A percentile compares a stretch with the other conserved stretches of the same genome.
Evolutionary conservation across 768 basidiomycete species (phyloP).

Genomic region (Rhodotorula paludigena): DNA sequence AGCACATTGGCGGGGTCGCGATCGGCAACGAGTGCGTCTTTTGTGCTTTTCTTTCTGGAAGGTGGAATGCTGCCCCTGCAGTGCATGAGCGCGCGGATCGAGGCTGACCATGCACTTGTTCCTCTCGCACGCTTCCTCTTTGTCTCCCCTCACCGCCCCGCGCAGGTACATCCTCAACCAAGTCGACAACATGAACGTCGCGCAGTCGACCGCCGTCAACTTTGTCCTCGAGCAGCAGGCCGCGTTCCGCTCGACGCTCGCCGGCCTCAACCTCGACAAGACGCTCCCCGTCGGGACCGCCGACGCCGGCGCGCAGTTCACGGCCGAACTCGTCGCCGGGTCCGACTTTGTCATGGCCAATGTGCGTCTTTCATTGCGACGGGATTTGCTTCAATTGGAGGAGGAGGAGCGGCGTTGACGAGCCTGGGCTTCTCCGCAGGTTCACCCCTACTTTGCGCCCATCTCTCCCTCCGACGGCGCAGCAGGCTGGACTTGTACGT

Average conservation of each 20-base stretch:
- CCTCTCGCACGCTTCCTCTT: not conserved
- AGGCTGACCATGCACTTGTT: slow-evolving; percentile 51
- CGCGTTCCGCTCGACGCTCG: slow-evolving; percentile 43
- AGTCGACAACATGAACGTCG: too few species aligned
- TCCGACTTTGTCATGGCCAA: slow-evolving; percentile 68
- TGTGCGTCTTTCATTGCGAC: not conserved
- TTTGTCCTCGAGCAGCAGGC: slow-evolving; percentile 4
- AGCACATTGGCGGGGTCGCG: slow-evolving; percentile 70
- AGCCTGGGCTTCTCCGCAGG: slow-evolving; percentile 59
- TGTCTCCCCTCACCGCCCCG: not conserved
- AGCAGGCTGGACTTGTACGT: slow-evolving; percentile 66
- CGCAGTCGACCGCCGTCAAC: slow-evolving; percentile 1
- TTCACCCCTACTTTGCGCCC: slow-evolving; percentile 60
- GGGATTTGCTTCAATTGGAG: too few species aligned
- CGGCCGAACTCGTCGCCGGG: slow-evolving; percentile 49
- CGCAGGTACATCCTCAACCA: slow-evolving; percentile 33
- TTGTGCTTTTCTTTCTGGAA: too few species aligned
- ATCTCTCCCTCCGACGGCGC: slow-evolving; percentile 61
- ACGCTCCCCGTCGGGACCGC: slow-evolving; percentile 48
- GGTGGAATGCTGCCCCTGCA: slow-evolving; percentile 50
- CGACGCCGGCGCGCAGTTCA: slow-evolving; percentile 49
- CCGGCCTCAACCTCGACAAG: slow-evolving; percentile 45
- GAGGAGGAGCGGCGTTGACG: too few species aligned
- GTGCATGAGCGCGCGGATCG: not conserved
- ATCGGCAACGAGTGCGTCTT: slow-evolving; percentile 94